Evolutionary conservation across 176 grass and related monocot genomes (phyloP), one percentile per base, ranked within the genome.

Genomic region (Avena eriantha): DNA sequence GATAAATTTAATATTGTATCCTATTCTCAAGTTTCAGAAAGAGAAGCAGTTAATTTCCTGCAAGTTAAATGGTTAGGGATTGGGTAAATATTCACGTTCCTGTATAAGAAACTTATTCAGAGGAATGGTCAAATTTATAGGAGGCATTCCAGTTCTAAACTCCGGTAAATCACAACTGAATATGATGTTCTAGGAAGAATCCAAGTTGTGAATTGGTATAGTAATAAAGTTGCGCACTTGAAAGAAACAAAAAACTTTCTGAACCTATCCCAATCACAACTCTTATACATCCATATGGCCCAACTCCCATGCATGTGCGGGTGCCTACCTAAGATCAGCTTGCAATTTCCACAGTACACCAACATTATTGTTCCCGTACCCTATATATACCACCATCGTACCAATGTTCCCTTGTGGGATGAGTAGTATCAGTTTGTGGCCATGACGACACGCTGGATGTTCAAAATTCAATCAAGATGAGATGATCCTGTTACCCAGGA

Each of bases 331-430:
- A 45, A 71, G 13, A 55, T 57, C 22, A 58, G 59, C 53, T 73
- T 59, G 22, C n/a, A 73, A 31, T 24, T 43, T 58, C 53, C 50
- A 59, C 53, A 68, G 4, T 73, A 10, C 21, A 29, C 10, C n/a
- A 19, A 24, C 51, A 83, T 83, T 18, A 24, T 59, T 83, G 68
- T 45, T 73, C 81, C 70, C 51, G n/a, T 83, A 73, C 51, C 3
- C 35, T 46, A 19, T 19, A 69, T 18, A 47, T 10, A 10, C 8
- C 10, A 70, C 48, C 5, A 36, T 82, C 80, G 17, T 31, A 17
- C 4, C 23, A 22, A 82, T 70, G 50, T 22, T 18, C 18, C 49
- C 43, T n/a, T 48, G 22, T 82, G 17, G n/a, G 10, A 45, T 11
- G 4, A 29, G 2, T 46, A 47, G 45, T 47, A 41, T 56, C 65